Conservation (phyloP, 345 rosid genomes). For the Draba incana region DNA sequence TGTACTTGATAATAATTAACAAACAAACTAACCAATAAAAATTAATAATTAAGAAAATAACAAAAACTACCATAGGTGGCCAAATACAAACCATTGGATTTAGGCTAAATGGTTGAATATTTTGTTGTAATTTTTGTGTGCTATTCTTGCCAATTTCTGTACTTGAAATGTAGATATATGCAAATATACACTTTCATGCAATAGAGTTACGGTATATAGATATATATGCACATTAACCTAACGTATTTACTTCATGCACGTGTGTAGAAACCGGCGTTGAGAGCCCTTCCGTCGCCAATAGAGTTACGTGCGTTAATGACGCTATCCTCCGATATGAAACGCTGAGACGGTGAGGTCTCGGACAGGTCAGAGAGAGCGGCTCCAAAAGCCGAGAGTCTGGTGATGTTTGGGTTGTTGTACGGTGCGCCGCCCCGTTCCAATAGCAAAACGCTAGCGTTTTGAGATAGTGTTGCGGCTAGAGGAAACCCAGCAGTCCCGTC, state of each 20-base stretch:
- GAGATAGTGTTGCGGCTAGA: slow-evolving; percentile 73
- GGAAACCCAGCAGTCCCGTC: slow-evolving; percentile 90
- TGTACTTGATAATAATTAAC: too few relatives aligned
- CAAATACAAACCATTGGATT: too few relatives aligned
- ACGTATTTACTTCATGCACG: slow-evolving; percentile 53
- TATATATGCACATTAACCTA: slow-evolving; percentile 36
- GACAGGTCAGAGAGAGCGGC: slow-evolving; percentile 59
- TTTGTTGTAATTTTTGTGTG: too few relatives aligned
- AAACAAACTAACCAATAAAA: too few relatives aligned
- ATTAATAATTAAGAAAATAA: too few relatives aligned
- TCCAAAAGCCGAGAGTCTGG: slow-evolving; percentile 49
- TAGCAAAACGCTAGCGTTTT: slow-evolving; percentile 57
- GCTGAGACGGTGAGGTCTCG: slow-evolving; percentile 60
- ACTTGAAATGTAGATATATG: slow-evolving; percentile 11
- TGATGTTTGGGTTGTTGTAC: slow-evolving; percentile 60
- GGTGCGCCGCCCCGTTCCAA: slow-evolving; percentile 83
- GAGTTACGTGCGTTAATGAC: slow-evolving; percentile 70
- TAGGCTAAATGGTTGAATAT: too few relatives aligned
- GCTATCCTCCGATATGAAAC: slow-evolving; percentile 72
- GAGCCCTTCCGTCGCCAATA: slow-evolving; percentile 69
- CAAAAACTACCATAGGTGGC: too few relatives aligned
- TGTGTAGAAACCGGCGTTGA: slow-evolving; percentile 73
- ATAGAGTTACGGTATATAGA: neutral
- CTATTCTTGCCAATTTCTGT: too few relatives aligned
- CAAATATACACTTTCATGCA: slow-evolving; percentile 5